Base-by-base conservation (phyloP, 805 yeast genomes). In the Suhomyces sp. region DNA sequence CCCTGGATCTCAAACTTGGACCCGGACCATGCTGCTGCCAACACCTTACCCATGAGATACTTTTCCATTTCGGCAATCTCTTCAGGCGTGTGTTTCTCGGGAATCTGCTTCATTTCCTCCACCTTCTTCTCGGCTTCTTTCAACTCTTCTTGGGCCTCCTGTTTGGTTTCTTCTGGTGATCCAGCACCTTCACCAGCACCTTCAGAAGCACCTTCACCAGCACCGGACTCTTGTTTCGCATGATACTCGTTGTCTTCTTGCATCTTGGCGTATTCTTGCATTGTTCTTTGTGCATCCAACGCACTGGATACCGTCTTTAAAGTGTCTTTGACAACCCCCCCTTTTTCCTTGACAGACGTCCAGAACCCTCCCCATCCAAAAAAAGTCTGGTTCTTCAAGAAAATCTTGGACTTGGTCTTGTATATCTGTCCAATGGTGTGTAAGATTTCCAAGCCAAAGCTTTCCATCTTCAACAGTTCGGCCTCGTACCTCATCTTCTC, bases 1-100 rank as follows among this genome's bases (percentile, higher is more conserved):
- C 86, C 77, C 64, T 84, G 87, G 49, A 88, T 87, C 65, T 88
- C 96, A 63, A 83, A 87, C 61, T 81, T 85, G 10, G 92, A 84
- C 0, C 93, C 90, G 10, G 83, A 83, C 96, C 96, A 88, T 7
- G 94, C 94, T 2, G 92, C 93, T 7, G 88, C 86, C 33, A 88
- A 70, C 17, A 87, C 88, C 65, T 87, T 88, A 19, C 93, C 94
- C 77, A 87, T 84, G 57, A 88, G 69, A 29, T 84, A 75, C 64
- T 86, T 84, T 62, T 87, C 93, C 75, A 84, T 79, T 54, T 85
- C 86, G 2, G 89, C 89, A 21, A 84, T 55, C 50, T 84, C 86
- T 57, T 84, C 88, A 2, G 76, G 75, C 0, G 86, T 66, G 55
- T 75, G 78, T 53, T 71, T 71, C 27, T 67, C 72, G 0, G 79